phyloP scores from a whole-genome alignment of 2,329 filamentous ascomycete genomes.

The Aspergillus vadensis region DNA sequence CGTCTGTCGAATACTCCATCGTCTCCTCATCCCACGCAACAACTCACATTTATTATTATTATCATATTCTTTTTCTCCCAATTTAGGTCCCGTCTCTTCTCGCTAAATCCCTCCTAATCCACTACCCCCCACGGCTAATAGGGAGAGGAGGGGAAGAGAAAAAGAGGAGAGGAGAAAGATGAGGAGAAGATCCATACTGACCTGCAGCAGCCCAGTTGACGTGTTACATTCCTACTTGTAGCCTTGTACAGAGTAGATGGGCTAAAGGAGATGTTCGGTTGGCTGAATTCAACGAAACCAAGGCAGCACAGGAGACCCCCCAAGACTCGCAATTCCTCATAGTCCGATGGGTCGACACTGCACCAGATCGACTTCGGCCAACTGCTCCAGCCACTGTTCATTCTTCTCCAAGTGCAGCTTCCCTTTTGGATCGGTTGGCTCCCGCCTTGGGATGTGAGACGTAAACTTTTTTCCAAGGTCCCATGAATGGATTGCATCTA shows the following conservation, averaged over 20 bases:
- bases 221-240: constrained; percentile 17
- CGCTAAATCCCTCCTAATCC: no score
- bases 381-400: not conserved
- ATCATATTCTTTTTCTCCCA: no score
- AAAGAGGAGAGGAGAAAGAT: not conserved
- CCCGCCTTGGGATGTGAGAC: not conserved
- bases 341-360: not conserved
- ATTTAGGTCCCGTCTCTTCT: no score
- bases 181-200: constrained; percentile 2
- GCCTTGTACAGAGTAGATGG: not conserved
- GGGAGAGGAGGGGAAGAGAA: not conserved
- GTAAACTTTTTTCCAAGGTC: not conserved
- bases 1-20: not conserved
- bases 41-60: not conserved
- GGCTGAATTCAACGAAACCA: not conserved
- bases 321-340: not conserved
- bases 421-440: not conserved
- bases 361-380: not conserved
- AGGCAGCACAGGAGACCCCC: not conserved
- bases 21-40: not conserved
- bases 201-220: constrained; percentile 13
- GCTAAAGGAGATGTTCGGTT: not conserved
- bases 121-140: not conserved
- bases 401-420: not conserved
- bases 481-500: not conserved